Percentiles rank a stretch among this genome's conserved stretches.
These are phyloP conservation scores for Rasamsonia emersonii DNA, from an alignment of 2,329 filamentous ascomycete species.

Conservation along the genomic window DNA sequence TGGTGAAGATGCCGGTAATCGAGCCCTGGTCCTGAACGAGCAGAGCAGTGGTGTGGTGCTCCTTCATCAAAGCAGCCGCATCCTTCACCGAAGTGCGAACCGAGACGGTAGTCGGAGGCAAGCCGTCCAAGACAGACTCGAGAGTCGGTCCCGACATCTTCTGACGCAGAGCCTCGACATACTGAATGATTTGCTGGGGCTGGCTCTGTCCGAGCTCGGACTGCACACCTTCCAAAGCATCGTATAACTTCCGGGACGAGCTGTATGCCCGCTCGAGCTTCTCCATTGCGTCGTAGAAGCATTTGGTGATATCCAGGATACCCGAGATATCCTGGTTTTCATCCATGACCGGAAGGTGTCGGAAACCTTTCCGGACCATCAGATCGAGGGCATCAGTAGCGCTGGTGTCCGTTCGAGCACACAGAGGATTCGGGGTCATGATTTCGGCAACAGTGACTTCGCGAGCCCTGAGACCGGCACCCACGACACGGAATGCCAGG, in stretches of 20 bases:
- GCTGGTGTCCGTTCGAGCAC: conserved; percentile 93
- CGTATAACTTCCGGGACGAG: conserved; percentile 95
- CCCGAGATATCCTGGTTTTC: conserved; percentile 99
- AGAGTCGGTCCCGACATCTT: conserved; percentile 98
- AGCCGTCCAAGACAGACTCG: conserved; percentile 84
- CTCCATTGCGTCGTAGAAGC: conserved; percentile 99
- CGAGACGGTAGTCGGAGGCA: conserved; percentile 88
- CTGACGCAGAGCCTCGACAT: conserved; percentile 85
- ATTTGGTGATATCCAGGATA: conserved; percentile 97
- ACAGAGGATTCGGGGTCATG: conserved; percentile 99
- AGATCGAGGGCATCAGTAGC: conserved; percentile 94
- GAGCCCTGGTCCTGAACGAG: conserved; percentile 93
- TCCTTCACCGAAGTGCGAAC: conserved; percentile 95
- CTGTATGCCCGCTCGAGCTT: conserved; percentile 96
- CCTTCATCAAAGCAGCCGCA: conserved; percentile 92
- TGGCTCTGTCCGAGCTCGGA: conserved; percentile 93
- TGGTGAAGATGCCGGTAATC: conserved; percentile 98
- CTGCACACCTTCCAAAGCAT: conserved; percentile 94
- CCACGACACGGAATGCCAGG: conserved; percentile 92
- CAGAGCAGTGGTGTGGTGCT: conserved; percentile 95
- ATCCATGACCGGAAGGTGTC: conserved; percentile 97
- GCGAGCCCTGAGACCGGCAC: conserved; percentile 77
- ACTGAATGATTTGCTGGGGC: conserved; percentile 97
- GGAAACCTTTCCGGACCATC: conserved; percentile 97
- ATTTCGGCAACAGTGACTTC: conserved; percentile 93